Evolutionary conservation across 2,329 filamentous ascomycete species (phyloP).

Genomic region (Mollisia scopiformis): DNA sequence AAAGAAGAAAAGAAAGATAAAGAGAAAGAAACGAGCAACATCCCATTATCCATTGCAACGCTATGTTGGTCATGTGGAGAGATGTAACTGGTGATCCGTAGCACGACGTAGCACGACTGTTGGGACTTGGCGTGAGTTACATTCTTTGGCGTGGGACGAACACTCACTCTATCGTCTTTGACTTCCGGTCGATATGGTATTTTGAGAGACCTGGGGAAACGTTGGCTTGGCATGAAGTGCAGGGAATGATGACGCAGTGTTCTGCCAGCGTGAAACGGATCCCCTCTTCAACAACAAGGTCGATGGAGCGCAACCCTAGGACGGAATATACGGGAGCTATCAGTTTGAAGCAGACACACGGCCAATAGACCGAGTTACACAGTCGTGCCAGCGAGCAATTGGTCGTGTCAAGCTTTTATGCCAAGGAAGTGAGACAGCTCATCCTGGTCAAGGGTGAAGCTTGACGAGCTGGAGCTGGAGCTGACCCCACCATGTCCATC

Average conservation of each 20-base stretch:
- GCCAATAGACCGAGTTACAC: background rate
- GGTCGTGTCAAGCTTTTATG: constrained; percentile 11
- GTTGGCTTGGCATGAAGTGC: background rate
- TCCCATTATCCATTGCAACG: background rate
- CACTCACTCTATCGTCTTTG: too few species aligned
- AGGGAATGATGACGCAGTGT: background rate
- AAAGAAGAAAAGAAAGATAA: background rate
- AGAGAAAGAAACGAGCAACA: background rate
- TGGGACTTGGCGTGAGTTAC: background rate
- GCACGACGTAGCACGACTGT: background rate
- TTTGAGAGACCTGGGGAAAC: background rate
- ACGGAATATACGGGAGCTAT: constrained; percentile 7
- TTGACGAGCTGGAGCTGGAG: background rate
- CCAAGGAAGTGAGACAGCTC: constrained; percentile 7
- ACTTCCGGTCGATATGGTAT: background rate
- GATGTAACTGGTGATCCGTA: background rate
- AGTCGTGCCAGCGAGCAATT: background rate
- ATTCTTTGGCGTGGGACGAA: too few species aligned
- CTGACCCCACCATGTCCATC: background rate
- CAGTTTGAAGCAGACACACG: background rate
- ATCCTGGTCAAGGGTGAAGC: constrained; percentile 1
- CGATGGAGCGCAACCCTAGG: background rate
- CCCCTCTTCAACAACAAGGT: background rate
- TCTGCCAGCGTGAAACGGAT: background rate
- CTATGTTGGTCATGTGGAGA: background rate